These are phyloP conservation scores for Stagonosporopsis cucurbitacearum DNA, from an alignment of 2,329 filamentous ascomycete species.

Conservation along the genomic window DNA sequence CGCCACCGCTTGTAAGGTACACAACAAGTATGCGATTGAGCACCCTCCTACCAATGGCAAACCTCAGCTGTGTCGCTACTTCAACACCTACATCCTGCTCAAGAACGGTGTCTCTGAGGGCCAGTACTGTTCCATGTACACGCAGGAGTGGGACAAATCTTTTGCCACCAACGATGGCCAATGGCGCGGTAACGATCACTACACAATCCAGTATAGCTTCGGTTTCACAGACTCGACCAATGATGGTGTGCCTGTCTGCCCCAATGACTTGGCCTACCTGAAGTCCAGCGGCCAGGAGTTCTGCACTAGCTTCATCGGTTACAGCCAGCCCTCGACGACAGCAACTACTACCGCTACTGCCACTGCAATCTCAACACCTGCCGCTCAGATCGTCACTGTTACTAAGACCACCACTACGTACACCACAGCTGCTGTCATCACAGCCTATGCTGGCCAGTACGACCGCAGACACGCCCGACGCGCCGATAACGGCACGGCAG, in stretches of 20 bases:
- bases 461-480: not conserved
- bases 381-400: not conserved
- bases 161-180: constrained; percentile 1
- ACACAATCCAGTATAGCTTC: constrained; percentile 6
- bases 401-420: not conserved
- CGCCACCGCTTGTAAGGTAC: not conserved
- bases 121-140: constrained; percentile 36
- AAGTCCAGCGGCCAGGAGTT: constrained; percentile 4
- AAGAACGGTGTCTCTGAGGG: constrained; percentile 38
- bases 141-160: constrained; percentile 14
- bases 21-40: constrained; percentile 1
- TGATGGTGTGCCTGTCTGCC: constrained; percentile 1
- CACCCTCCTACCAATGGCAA: constrained; percentile 3
- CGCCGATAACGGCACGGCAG: not conserved
- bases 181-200: not conserved
- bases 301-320: constrained; percentile 5
- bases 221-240: not conserved
- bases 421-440: not conserved
- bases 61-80: constrained; percentile 37
- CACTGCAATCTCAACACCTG: not conserved
- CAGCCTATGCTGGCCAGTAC: not conserved
- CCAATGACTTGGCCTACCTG: not conserved
- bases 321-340: not conserved
- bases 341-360: not conserved
- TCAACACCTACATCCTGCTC: constrained; percentile 41